A percentile compares a stretch with the other conserved stretches of the same genome.
Evolutionary conservation across 768 basidiomycete species (phyloP).

Genomic region (Leccinellum albellum): DNA sequence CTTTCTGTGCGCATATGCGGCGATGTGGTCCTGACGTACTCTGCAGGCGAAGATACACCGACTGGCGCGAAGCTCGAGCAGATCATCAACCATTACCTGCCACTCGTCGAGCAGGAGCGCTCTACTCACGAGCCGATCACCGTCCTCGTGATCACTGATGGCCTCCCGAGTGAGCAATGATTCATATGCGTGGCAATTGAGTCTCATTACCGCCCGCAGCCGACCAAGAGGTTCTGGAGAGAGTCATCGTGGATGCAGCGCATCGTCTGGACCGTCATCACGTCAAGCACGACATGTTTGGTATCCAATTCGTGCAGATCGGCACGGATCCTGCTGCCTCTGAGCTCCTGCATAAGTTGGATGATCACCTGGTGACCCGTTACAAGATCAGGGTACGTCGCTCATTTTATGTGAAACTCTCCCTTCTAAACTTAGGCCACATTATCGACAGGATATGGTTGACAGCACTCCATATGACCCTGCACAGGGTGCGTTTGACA

Average conservation of each 20-base stretch:
- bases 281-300: conserved; percentile 37
- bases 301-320: conserved; percentile 47
- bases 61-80: conserved; percentile 36
- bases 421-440: background rate
- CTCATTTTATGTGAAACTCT: background rate
- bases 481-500: conserved; percentile 28
- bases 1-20: background rate
- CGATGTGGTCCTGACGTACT: background rate
- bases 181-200: background rate
- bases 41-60: conserved; percentile 34
- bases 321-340: conserved; percentile 37
- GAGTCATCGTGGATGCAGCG: conserved; percentile 35
- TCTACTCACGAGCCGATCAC: conserved; percentile 34
- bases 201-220: conserved; percentile 12
- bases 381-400: conserved; percentile 31
- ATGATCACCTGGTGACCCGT: conserved; percentile 33
- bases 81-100: conserved; percentile 37
- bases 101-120: conserved; percentile 26
- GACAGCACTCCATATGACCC: conserved; percentile 42
- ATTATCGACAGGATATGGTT: conserved; percentile 38
- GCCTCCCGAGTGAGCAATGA: conserved; percentile 36
- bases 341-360: conserved; percentile 37
- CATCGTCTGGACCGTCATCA: conserved; percentile 36
- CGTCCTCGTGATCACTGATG: conserved; percentile 37
- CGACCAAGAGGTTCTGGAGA: conserved; percentile 26